phyloP scores from a whole-genome alignment of 2,329 filamentous ascomycete genomes.

The Calcarisporium arbuscula region DNA sequence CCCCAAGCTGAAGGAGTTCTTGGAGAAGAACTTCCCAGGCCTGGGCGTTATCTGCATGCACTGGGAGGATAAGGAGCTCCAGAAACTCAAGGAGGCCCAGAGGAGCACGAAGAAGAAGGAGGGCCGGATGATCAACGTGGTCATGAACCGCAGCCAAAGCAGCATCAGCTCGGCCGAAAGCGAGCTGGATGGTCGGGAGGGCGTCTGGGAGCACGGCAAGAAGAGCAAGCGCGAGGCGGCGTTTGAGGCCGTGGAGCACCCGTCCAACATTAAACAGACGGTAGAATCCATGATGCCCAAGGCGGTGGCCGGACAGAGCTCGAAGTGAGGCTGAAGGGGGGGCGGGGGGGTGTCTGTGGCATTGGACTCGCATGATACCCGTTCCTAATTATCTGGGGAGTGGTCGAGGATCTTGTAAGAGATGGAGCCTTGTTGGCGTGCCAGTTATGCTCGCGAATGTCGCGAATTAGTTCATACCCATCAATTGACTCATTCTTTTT shows the following conservation, averaged over 20 bases:
- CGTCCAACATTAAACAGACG: slow-evolving; percentile 34
- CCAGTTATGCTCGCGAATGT: too few relatives aligned
- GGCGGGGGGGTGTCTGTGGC: background rate
- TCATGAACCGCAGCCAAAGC: slow-evolving; percentile 50
- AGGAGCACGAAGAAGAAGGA: slow-evolving; percentile 64
- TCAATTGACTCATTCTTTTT: too few relatives aligned
- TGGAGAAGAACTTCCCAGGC: slow-evolving; percentile 69
- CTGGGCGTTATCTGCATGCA: slow-evolving; percentile 68
- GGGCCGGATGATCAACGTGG: slow-evolving; percentile 44
- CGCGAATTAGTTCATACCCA: too few relatives aligned
- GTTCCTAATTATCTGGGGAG: background rate
- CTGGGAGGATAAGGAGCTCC: slow-evolving; percentile 71
- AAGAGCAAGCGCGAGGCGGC: slow-evolving; percentile 49
- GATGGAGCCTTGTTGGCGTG: too few relatives aligned
- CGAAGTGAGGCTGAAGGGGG: background rate
- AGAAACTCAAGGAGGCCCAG: slow-evolving; percentile 70
- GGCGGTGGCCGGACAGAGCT: slow-evolving; percentile 10
- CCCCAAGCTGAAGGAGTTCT: slow-evolving; percentile 62
- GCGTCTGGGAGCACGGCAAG: slow-evolving; percentile 28
- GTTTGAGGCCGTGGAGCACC: slow-evolving; percentile 45
- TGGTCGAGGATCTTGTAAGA: too few relatives aligned
- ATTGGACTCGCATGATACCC: background rate
- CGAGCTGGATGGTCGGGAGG: slow-evolving; percentile 40
- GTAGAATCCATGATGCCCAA: slow-evolving; percentile 21
- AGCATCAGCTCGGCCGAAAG: slow-evolving; percentile 48